Conservation (phyloP, 495 filamentous ascomycete species). For the Penicillium flavigenum region DNA sequence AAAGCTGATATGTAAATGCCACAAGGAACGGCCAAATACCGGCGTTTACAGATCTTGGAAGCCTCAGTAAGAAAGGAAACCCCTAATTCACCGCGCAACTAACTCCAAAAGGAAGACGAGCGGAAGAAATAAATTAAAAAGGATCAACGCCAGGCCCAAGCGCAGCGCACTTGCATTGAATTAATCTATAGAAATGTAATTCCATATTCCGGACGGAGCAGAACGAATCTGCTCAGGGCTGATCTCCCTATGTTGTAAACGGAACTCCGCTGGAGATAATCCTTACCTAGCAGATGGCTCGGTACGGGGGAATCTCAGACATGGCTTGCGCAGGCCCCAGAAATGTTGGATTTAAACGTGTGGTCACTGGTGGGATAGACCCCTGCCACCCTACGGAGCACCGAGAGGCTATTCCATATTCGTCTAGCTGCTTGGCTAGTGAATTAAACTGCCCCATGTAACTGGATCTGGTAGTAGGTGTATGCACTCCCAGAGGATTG, state of each 20-base stretch:
- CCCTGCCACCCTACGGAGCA: not conserved
- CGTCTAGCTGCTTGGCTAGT: not conserved
- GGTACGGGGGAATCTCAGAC: not conserved
- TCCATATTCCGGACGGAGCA: not conserved
- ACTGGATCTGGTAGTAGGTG: not conserved
- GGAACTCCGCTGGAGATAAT: not conserved
- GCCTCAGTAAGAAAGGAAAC: no score
- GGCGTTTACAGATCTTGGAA: not conserved
- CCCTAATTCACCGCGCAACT: no score
- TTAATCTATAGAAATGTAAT: not conserved
- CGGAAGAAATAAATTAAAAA: not conserved
- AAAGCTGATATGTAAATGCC: not conserved
- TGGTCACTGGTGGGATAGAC: not conserved
- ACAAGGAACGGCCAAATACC: not conserved
- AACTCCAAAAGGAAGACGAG: not conserved
- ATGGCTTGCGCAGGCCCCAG: not conserved
- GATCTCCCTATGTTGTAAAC: not conserved
- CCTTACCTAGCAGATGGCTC: not conserved
- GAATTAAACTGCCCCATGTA: not conserved
- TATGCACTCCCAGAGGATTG: not conserved
- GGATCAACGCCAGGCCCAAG: slow-evolving; percentile 1
- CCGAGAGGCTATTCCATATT: not conserved
- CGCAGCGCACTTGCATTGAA: not conserved
- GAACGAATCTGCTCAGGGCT: not conserved
- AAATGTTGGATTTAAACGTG: not conserved